Conservation (phyloP, 331 rosid species). For the Pyrus hybrid region DNA sequence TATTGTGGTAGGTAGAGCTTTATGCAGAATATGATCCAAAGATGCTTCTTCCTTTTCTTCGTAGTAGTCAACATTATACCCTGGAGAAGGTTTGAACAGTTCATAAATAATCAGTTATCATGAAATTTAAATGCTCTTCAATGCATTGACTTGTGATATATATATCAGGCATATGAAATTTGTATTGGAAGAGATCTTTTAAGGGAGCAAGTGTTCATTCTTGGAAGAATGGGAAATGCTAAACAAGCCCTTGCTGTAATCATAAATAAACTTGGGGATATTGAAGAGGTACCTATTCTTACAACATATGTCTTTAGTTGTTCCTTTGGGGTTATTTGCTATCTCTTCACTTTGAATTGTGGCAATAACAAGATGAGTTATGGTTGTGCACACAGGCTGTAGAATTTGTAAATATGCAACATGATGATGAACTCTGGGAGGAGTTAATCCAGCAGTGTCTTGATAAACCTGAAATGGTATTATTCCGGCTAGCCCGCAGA, state of each 20-base stretch:
- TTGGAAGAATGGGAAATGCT: constrained; percentile 96
- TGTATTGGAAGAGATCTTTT: constrained; percentile 58
- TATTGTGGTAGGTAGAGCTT: constrained; percentile 75
- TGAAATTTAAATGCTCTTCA: constrained; percentile 4
- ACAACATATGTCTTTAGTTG: not conserved
- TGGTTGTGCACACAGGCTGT: constrained; percentile 50
- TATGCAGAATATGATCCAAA: constrained; percentile 87
- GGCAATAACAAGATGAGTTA: not conserved
- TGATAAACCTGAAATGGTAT: constrained; percentile 90
- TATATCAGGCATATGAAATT: constrained; percentile 80
- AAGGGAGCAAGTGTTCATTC: constrained; percentile 90
- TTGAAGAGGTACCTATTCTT: constrained; percentile 66
- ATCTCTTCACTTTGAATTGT: constrained; percentile 11
- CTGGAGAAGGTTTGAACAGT: constrained; percentile 76
- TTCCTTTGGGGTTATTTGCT: not conserved
- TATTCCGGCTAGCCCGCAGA: not conserved
- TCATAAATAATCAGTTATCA: constrained; percentile 12
- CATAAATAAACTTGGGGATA: constrained; percentile 82
- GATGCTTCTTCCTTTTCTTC: constrained; percentile 94
- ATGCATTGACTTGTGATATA: constrained; percentile 8
- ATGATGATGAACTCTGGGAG: constrained; percentile 90
- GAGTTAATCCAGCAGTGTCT: constrained; percentile 74
- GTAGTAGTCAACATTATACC: constrained; percentile 92
- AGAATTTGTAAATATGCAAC: constrained; percentile 76
- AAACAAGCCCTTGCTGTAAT: constrained; percentile 81